Evolutionary conservation across 768 basidiomycete species (phyloP).

Genomic region (Tylopilus intermedius): DNA sequence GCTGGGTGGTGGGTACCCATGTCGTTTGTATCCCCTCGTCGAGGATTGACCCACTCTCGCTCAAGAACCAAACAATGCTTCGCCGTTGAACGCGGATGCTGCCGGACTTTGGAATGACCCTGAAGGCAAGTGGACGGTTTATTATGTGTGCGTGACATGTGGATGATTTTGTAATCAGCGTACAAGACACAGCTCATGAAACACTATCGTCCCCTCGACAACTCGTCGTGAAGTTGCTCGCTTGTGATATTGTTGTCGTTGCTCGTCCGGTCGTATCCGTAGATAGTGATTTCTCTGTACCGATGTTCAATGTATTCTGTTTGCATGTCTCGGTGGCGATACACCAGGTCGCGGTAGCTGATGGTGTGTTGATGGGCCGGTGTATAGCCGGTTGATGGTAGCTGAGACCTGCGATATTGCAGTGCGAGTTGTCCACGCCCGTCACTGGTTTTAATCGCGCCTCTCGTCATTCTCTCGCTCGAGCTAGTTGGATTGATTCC

Average conservation of each 20-base stretch:
- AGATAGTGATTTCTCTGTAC: slow-evolving; percentile 12
- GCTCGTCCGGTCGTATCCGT: background rate
- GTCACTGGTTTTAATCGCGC: too few relatives aligned
- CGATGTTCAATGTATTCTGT: slow-evolving; percentile 10
- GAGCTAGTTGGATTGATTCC: background rate
- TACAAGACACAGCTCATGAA: slow-evolving; percentile 71
- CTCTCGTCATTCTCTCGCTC: too few relatives aligned
- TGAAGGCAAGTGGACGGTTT: slow-evolving; percentile 42
- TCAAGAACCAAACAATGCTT: slow-evolving; percentile 88
- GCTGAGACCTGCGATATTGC: too few relatives aligned
- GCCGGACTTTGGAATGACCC: slow-evolving; percentile 73
- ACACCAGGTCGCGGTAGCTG: too few relatives aligned
- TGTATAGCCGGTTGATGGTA: too few relatives aligned
- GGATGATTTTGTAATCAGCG: slow-evolving; percentile 34
- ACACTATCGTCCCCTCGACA: slow-evolving; percentile 58
- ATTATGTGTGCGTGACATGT: background rate
- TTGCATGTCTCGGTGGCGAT: background rate
- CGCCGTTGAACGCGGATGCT: slow-evolving; percentile 84
- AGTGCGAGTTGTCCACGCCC: too few relatives aligned
- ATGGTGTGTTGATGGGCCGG: too few relatives aligned
- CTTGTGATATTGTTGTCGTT: background rate
- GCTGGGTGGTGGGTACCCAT: slow-evolving; percentile 63
- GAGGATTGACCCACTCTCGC: background rate
- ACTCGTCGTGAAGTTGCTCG: slow-evolving; percentile 25
- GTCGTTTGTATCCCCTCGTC: background rate